phyloP scores from a whole-genome alignment of 2,329 filamentous ascomycete genomes.

The Orbilia oligospora region DNA sequence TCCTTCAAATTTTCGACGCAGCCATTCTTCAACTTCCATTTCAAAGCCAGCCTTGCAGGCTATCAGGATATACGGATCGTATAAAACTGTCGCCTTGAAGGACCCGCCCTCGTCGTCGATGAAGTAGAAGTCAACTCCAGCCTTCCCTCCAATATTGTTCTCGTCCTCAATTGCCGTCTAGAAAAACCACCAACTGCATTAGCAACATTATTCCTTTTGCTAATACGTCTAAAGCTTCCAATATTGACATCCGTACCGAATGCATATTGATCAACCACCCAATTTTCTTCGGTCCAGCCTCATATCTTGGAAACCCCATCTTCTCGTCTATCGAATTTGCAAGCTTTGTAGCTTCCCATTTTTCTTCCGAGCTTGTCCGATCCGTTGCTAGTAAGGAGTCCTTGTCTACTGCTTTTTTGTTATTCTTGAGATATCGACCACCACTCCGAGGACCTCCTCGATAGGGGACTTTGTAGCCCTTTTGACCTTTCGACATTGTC shows the following conservation, averaged over 20 bases:
- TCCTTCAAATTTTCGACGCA: constrained; percentile 82
- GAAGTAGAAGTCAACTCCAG: constrained; percentile 97
- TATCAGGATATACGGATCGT: constrained; percentile 95
- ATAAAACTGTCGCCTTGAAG: constrained; percentile 97
- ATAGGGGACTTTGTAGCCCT: constrained; percentile 69
- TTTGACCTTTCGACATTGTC: constrained; percentile 51
- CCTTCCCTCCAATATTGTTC: constrained; percentile 84
- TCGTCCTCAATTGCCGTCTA: constrained; percentile 85
- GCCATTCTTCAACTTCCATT: constrained; percentile 96
- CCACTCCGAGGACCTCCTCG: constrained; percentile 74
- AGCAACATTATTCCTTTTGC: constrained; percentile 5
- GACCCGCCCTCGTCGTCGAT: constrained; percentile 88
- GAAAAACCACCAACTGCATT: constrained; percentile 20
- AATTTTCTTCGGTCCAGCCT: constrained; percentile 84
- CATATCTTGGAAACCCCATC: constrained; percentile 94
- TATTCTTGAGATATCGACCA: constrained; percentile 61
- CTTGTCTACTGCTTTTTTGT: constrained; percentile 82
- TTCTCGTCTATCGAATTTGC: constrained; percentile 92
- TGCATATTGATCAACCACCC: constrained; percentile 98
- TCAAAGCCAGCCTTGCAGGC: constrained; percentile 80
- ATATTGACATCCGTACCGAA: constrained; percentile 68
- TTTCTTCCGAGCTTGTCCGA: constrained; percentile 91
- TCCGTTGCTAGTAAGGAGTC: constrained; percentile 81
- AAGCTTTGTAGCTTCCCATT: constrained; percentile 85
- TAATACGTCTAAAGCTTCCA: not conserved